A percentile compares a stretch with the other conserved stretches of the same genome.
Evolutionary conservation across 257 asterid genomes (phyloP).

Genomic region (Scutellaria minor): DNA sequence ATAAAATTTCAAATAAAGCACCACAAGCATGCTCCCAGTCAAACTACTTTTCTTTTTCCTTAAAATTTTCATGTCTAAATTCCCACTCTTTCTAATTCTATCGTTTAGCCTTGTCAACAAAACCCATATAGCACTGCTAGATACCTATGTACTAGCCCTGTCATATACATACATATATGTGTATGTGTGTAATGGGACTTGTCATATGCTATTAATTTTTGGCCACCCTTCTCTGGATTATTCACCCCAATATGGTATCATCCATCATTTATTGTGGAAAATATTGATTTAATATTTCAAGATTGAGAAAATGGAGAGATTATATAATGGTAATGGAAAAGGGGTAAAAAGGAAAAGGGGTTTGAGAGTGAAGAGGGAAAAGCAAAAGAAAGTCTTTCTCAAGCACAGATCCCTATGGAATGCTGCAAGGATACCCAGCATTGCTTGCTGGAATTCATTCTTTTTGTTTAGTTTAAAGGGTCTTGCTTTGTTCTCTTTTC

Average conservation of each 20-base stretch:
- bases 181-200: conserved; percentile 1
- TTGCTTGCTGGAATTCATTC: conserved; percentile 90
- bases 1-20: conserved; percentile 39
- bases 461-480: conserved; percentile 86
- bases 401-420: conserved; percentile 93
- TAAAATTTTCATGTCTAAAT: neutral
- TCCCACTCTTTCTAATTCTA: conserved; percentile 33
- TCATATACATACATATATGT: conserved; percentile 26
- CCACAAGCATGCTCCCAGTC: conserved; percentile 41
- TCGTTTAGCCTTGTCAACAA: conserved; percentile 60
- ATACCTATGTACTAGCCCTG: conserved; percentile 35
- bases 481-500: conserved; percentile 65
- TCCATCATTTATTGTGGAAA: conserved; percentile 2
- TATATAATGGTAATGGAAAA: no score
- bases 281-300: neutral
- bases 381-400: conserved; percentile 94
- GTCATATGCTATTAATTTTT: conserved; percentile 31
- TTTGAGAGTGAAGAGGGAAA: conserved; percentile 41
- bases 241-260: conserved; percentile 11
- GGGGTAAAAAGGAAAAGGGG: conserved; percentile 28
- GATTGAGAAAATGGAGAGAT: no score
- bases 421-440: conserved; percentile 83
- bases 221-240: neutral
- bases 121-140: conserved; percentile 36
- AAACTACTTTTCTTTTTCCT: conserved; percentile 39